Percentiles rank a stretch among this genome's conserved stretches.
These are phyloP conservation scores for Lichtheimia ornata DNA, from an alignment of 371 early-diverging fungal species.

Conservation along the genomic window DNA sequence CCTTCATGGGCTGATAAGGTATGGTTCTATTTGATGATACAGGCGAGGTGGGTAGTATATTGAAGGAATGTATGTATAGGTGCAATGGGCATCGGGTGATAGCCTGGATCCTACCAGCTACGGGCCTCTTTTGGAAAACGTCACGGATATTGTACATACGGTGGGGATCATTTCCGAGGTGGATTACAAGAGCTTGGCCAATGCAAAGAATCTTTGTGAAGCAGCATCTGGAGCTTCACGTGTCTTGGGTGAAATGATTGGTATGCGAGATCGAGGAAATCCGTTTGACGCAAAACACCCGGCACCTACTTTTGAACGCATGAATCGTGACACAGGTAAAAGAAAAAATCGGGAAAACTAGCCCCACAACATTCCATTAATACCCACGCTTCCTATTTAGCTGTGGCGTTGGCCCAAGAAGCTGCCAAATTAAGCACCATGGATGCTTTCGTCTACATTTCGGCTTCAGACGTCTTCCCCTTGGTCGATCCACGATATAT, in stretches of 20 bases:
- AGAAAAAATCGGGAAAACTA: background rate
- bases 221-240: conserved; percentile 25
- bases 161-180: conserved; percentile 74
- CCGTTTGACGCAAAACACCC: conserved; percentile 33
- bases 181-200: conserved; percentile 66
- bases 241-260: conserved; percentile 24
- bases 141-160: conserved; percentile 70
- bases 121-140: conserved; percentile 51
- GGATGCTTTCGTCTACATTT: conserved; percentile 69
- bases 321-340: conserved; percentile 77
- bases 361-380: background rate
- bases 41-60: background rate
- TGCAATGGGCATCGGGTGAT: conserved; percentile 70
- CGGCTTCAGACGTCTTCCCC: conserved; percentile 69
- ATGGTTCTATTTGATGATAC: background rate
- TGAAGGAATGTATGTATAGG: conserved; percentile 21
- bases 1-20: conserved; percentile 52
- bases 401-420: conserved; percentile 53
- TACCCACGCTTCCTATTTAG: conserved; percentile 22
- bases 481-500: conserved; percentile 72
- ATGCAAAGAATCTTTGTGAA: conserved; percentile 49
- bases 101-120: conserved; percentile 65
- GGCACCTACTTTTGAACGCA: conserved; percentile 56
- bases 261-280: conserved; percentile 47
- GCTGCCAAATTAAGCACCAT: conserved; percentile 49